Conservation (phyloP, 1,284 basidiomycete genomes). For the Leccinum solheimii region DNA sequence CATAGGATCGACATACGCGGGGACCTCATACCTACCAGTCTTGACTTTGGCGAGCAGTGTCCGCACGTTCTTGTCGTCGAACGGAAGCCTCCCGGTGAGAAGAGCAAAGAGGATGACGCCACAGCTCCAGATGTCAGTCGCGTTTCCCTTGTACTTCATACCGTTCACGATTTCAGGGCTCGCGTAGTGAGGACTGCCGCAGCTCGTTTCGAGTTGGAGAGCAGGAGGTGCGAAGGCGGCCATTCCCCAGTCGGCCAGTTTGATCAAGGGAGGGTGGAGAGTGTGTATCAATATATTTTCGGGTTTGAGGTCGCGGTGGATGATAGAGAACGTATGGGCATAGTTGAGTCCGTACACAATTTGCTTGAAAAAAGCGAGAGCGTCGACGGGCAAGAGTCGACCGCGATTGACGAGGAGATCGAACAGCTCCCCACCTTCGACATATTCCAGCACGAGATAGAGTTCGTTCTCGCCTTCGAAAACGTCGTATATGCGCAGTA, state of each 20-base stretch:
- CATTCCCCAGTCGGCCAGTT: constrained; percentile 99
- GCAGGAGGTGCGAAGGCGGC: constrained; percentile 85
- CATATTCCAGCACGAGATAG: constrained; percentile 95
- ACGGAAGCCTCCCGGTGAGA: constrained; percentile 84
- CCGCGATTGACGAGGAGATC: constrained; percentile 95
- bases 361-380: constrained; percentile 94
- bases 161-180: constrained; percentile 98
- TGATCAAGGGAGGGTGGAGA: constrained; percentile 82
- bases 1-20: constrained; percentile 67
- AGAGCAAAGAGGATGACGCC: constrained; percentile 90
- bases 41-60: constrained; percentile 90
- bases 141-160: constrained; percentile 89
- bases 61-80: constrained; percentile 85
- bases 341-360: constrained; percentile 97
- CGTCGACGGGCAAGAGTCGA: constrained; percentile 79
- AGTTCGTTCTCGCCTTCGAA: constrained; percentile 94
- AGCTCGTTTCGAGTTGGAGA: constrained; percentile 91
- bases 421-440: constrained; percentile 97
- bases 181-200: constrained; percentile 97
- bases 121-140: constrained; percentile 94
- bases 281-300: constrained; percentile 94
- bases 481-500: constrained; percentile 95
- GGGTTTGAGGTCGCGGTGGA: constrained; percentile 98
- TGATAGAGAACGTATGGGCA: constrained; percentile 98
- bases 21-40: constrained; percentile 82